A percentile compares a stretch with the other conserved stretches of the same genome.
phyloP scores from a whole-genome alignment of 352 stramenopile genomes.

The Saprolegnia parasitica region DNA sequence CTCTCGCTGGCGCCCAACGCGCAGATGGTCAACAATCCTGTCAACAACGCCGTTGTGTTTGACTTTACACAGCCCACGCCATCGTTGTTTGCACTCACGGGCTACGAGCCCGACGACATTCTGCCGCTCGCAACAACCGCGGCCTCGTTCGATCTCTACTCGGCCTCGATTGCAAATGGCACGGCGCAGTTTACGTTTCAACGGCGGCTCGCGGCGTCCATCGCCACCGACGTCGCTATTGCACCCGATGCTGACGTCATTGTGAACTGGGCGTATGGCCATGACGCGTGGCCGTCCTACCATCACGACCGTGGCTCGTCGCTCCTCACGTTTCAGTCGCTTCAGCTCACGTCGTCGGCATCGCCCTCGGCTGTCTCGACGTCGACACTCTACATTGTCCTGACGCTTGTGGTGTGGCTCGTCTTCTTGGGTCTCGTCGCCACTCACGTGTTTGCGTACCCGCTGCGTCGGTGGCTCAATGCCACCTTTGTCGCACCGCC shows the following conservation, averaged over 20 bases:
- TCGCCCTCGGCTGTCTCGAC: slow-evolving; percentile 40
- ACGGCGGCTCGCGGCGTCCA: neutral
- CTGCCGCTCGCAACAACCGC: neutral
- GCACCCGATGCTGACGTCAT: neutral
- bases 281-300: slow-evolving; percentile 2
- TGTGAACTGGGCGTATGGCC: slow-evolving; percentile 13
- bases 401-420: neutral
- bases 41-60: slow-evolving; percentile 18
- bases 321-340: neutral
- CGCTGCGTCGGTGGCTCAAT: slow-evolving; percentile 32
- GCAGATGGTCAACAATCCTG: slow-evolving; percentile 13
- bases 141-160: neutral
- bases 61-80: neutral
- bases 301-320: slow-evolving; percentile 1
- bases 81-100: neutral
- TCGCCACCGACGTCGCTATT: slow-evolving; percentile 3
- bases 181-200: neutral
- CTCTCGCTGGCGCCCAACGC: neutral
- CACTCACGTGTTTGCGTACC: neutral
- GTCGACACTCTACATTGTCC: slow-evolving; percentile 30
- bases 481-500: slow-evolving; percentile 43
- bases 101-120: neutral
- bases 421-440: neutral
- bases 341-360: slow-evolving; percentile 33
- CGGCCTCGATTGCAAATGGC: neutral